Conservation (phyloP, 1,284 basidiomycete species). For the Leccinum cinnamomeum region DNA sequence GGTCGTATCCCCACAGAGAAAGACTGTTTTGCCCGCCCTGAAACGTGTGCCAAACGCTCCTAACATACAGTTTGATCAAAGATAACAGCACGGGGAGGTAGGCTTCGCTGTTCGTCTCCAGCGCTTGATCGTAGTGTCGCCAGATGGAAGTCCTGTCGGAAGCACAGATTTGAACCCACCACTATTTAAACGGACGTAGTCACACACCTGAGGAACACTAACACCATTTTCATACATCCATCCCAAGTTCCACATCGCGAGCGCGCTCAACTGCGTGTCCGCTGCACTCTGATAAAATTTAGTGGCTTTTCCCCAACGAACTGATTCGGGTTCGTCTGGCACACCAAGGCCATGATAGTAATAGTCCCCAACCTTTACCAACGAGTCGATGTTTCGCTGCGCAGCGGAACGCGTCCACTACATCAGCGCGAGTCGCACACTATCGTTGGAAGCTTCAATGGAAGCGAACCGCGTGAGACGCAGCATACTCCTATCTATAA, state of each 20-base stretch:
- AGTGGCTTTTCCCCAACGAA: conserved; percentile 83
- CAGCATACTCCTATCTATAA: conserved; percentile 70
- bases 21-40: conserved; percentile 68
- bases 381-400: conserved; percentile 92
- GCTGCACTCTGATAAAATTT: conserved; percentile 93
- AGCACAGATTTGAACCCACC: not conserved
- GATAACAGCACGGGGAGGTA: conserved; percentile 87
- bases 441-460: conserved; percentile 69
- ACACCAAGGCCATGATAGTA: conserved; percentile 89
- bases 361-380: conserved; percentile 97
- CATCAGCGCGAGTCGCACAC: conserved; percentile 79
- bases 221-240: conserved; percentile 99
- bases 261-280: conserved; percentile 85
- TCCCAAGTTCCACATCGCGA: conserved; percentile 98
- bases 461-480: conserved; percentile 69
- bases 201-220: conserved; percentile 78
- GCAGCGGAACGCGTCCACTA: conserved; percentile 95
- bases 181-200: not conserved
- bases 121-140: conserved; percentile 92
- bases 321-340: conserved; percentile 55
- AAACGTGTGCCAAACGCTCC: conserved; percentile 82
- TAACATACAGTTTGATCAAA: conserved; percentile 78
- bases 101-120: conserved; percentile 86
- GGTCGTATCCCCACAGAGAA: conserved; percentile 56
- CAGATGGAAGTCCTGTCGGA: conserved; percentile 86